Conservation (phyloP, 192 early-diverging fungal genomes). For the Mortierella hygrophila region DNA sequence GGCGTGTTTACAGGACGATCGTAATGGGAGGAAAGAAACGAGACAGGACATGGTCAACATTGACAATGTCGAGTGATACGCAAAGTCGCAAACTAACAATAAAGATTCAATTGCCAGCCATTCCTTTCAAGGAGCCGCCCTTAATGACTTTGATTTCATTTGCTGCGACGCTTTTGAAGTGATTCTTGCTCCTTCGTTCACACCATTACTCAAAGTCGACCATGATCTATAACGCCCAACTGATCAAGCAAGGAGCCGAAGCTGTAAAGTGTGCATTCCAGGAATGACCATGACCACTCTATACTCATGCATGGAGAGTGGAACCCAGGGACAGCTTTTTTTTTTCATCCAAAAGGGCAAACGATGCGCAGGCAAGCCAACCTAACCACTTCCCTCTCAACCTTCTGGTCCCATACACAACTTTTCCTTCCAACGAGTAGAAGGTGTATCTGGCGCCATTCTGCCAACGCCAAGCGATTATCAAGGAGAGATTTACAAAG, state of each 20-base stretch:
- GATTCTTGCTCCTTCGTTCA: neutral
- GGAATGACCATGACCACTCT: neutral
- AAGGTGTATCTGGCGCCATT: conserved; percentile 82
- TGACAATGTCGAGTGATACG: neutral
- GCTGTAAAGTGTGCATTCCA: conserved; percentile 67
- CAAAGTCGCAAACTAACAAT: neutral
- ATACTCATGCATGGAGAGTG: neutral
- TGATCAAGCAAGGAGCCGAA: conserved; percentile 92
- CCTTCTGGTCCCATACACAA: neutral
- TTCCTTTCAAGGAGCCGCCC: neutral
- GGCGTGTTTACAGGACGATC: conserved; percentile 45
- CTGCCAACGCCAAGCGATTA: conserved; percentile 71
- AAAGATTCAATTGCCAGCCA: neutral
- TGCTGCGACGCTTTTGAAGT: neutral
- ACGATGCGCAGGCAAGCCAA: too few relatives aligned
- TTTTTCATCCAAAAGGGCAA: neutral
- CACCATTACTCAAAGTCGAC: conserved; percentile 28
- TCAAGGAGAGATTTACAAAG: conserved; percentile 96
- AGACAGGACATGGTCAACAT: neutral
- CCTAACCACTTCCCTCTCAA: neutral
- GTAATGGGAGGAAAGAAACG: neutral
- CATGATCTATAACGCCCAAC: conserved; percentile 60
- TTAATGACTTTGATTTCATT: neutral
- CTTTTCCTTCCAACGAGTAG: conserved; percentile 51
- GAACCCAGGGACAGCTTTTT: neutral